Evolutionary conservation across 331 rosid species (phyloP), one percentile per base, ranked within the genome.

Genomic region (Rhamnella rubrinervis): DNA sequence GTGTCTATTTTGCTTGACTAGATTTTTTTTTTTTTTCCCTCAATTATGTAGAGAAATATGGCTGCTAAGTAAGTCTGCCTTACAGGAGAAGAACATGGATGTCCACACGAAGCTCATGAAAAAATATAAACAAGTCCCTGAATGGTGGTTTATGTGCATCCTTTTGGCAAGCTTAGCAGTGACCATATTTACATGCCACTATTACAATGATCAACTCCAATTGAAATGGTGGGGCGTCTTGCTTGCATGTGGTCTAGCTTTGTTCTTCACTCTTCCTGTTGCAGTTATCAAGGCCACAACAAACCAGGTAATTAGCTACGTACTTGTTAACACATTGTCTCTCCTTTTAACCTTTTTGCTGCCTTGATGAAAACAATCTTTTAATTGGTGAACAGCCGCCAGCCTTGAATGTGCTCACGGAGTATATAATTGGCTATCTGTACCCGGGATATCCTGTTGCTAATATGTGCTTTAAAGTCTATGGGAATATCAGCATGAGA

Each of bases 401-500:
- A 2, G 62, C 81, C 28, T 78, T 91, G 86, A 91, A 91, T 68
- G 82, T 91, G 49, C 80, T 91, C 64, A 87, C 93, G 13, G 97
- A 88, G 63, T 86, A 80, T 80, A 78, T 91, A 55, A 91, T 91
- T 26, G 96, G 97, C 47, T 88, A 91, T 73, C 25, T 88, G 28
- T 88, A 88, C 77, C 96, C 97, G 0, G 96, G 93, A 71, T 88
- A 88, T 67, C 96, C 96, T 16, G 84, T 87, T 74, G 97, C 96
- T 17, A 86, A 79, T 71, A 82, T 91, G 67, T 77, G 87, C 78
- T 91, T 91, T 66, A 91, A 88, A 82, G 92, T 89, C 11, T 85
- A 85, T 68, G 97, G 97, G 31, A 75, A 83, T 59, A 79, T 80
- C 51, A 91, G 97, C 58, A 85, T 86, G 93, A 85, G 80, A 61